phyloP scores from a whole-genome alignment of 2,329 filamentous ascomycete genomes.

The Orbilia brochopaga region DNA sequence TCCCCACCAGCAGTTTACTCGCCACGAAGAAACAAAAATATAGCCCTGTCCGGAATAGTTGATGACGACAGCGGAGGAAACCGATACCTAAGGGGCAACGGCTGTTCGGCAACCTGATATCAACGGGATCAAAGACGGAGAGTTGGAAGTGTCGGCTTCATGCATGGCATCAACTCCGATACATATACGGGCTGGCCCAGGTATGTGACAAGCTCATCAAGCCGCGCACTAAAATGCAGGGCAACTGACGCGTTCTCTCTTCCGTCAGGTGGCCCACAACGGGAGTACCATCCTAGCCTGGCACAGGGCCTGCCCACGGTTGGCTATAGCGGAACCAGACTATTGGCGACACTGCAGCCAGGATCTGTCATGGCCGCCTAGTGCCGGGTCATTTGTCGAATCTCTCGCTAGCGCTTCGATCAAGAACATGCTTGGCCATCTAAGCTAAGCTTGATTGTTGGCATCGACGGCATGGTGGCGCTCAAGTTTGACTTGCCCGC shows the following conservation, averaged over 20 bases:
- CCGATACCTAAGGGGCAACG: background rate
- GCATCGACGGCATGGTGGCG: background rate
- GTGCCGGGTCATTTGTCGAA: conserved; percentile 25
- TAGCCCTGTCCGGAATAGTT: too few species aligned
- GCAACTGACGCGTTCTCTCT: background rate
- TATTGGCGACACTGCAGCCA: background rate
- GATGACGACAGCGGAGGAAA: background rate
- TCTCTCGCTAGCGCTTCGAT: background rate
- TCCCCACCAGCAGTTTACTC: too few species aligned
- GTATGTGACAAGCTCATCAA: background rate
- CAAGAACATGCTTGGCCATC: background rate
- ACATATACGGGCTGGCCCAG: background rate
- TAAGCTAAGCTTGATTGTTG: background rate
- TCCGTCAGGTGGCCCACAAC: background rate
- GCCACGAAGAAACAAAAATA: too few species aligned
- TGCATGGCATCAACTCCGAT: background rate
- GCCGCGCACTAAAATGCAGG: background rate
- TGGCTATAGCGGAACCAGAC: background rate
- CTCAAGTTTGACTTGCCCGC: background rate
- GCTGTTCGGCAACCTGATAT: conserved; percentile 2
- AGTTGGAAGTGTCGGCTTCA: background rate
- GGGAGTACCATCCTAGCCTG: background rate
- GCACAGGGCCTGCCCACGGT: background rate
- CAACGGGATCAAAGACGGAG: background rate
- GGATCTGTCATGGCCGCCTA: conserved; percentile 5